These are phyloP conservation scores for Aristolochia contorta DNA, from an alignment of 164 flowering plant species.

Conservation along the genomic window DNA sequence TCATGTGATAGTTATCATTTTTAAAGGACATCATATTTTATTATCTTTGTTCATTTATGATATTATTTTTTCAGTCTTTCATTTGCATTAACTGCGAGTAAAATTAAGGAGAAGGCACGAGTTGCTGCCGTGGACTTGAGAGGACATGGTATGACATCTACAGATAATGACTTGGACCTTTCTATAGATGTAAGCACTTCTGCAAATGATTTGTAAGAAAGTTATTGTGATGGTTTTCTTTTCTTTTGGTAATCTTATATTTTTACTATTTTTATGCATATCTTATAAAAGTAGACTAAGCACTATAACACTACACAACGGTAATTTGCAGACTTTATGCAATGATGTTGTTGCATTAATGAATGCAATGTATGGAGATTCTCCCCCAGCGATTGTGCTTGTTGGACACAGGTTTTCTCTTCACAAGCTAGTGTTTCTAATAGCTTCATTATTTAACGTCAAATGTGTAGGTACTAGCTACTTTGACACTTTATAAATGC, in stretches of 20 bases:
- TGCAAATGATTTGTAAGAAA: neutral
- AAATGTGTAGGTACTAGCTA: neutral
- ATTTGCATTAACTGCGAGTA: conserved; percentile 70
- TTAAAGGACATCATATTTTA: neutral
- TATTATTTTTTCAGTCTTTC: conserved; percentile 58
- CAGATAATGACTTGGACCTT: conserved; percentile 74
- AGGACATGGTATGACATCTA: conserved; percentile 86
- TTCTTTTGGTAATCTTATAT: neutral
- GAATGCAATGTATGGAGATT: conserved; percentile 79
- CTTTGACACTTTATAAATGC: too few relatives aligned
- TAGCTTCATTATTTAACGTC: neutral
- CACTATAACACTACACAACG: neutral
- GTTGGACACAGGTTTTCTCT: conserved; percentile 91
- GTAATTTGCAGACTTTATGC: conserved; percentile 67
- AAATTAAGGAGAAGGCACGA: conserved; percentile 76
- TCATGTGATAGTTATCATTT: neutral
- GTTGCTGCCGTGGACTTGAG: conserved; percentile 92
- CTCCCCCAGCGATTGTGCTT: conserved; percentile 89
- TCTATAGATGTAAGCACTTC: conserved; percentile 57
- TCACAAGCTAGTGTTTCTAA: neutral
- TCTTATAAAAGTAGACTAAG: neutral
- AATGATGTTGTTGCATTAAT: conserved; percentile 76
- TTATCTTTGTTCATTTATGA: neutral
- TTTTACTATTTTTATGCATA: neutral
- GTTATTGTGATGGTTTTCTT: neutral